Conservation (phyloP, 1,284 basidiomycete species). For the Ganoderma resinaceum region DNA sequence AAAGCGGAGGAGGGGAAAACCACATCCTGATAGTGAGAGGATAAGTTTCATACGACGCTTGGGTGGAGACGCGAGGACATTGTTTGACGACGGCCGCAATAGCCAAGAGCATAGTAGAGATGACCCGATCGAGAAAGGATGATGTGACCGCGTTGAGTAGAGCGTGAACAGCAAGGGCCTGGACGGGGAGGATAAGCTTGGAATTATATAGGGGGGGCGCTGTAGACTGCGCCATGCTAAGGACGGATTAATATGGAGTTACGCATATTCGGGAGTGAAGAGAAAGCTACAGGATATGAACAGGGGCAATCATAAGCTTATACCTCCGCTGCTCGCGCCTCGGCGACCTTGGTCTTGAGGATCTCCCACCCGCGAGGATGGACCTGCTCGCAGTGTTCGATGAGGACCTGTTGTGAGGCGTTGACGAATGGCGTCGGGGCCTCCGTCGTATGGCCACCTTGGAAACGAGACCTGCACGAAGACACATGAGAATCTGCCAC, state of each 20-base stretch:
- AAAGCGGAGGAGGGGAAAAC: background rate
- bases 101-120: background rate
- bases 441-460: conserved; percentile 37
- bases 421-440: conserved; percentile 41
- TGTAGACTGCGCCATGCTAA: background rate
- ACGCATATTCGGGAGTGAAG: background rate
- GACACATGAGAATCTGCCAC: background rate
- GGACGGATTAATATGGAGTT: background rate
- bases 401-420: conserved; percentile 40
- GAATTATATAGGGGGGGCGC: background rate
- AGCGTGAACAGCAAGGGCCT: no score
- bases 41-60: background rate
- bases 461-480: conserved; percentile 40
- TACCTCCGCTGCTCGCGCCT: conserved; percentile 17
- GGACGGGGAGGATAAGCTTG: background rate
- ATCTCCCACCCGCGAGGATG: conserved; percentile 35
- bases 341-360: conserved; percentile 26
- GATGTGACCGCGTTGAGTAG: background rate
- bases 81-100: background rate
- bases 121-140: background rate
- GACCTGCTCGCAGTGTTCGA: conserved; percentile 34
- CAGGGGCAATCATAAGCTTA: background rate
- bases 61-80: background rate
- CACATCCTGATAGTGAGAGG: background rate
- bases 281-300: background rate